Percentiles rank a stretch among this genome's conserved stretches.
phyloP scores from a whole-genome alignment of 108 stramenopile species.

The Nitzschia sp. region DNA sequence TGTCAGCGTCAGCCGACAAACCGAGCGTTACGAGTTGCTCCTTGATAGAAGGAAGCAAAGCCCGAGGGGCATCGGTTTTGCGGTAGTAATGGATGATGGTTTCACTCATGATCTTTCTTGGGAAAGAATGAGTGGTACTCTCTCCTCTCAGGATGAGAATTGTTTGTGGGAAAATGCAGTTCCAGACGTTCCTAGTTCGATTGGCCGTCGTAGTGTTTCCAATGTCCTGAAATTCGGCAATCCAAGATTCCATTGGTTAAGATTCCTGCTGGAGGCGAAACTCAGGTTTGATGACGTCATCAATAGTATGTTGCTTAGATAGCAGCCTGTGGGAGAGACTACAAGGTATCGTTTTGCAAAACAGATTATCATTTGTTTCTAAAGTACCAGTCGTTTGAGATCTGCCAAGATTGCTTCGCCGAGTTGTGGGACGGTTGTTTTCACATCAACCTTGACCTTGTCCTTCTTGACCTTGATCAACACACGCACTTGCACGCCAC shows the following conservation, averaged over 20 bases:
- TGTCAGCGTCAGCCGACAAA: slow-evolving; percentile 41
- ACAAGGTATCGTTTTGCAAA: no score
- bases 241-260: no score
- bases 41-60: slow-evolving; percentile 70
- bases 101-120: slow-evolving; percentile 29
- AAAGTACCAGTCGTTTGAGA: slow-evolving; percentile 45
- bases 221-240: no score
- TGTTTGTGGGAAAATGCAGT: no score
- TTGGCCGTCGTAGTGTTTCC: no score
- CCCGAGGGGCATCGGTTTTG: slow-evolving; percentile 67
- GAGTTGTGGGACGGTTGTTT: slow-evolving; percentile 34
- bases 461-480: slow-evolving; percentile 46
- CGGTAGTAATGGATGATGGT: slow-evolving; percentile 82
- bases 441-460: slow-evolving; percentile 51
- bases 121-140: slow-evolving; percentile 9
- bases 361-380: not conserved
- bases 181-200: no score
- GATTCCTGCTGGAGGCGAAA: no score
- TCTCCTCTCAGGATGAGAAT: no score
- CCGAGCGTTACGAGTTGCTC: slow-evolving; percentile 53
- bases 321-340: no score
- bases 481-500: slow-evolving; percentile 33
- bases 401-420: slow-evolving; percentile 43
- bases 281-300: no score
- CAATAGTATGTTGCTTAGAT: no score